A percentile compares a stretch with the other conserved stretches of the same genome.
phyloP scores from a whole-genome alignment of 768 basidiomycete species.

The Cubamyces lactineus region DNA sequence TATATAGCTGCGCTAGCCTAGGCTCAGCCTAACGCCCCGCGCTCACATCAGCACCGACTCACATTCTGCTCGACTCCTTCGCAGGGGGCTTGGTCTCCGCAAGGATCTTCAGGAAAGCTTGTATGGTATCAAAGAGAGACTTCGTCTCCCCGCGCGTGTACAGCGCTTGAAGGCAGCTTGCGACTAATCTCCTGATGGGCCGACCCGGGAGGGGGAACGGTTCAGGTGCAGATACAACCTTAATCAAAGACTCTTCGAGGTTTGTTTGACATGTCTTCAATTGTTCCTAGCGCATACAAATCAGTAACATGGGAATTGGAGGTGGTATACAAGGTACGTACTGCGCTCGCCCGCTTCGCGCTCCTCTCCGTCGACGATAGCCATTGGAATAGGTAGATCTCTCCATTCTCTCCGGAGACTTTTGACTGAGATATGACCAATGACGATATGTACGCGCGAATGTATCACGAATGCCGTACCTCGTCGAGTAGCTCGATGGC shows the following conservation, averaged over 20 bases:
- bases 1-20: constrained; percentile 76
- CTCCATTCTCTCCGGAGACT: constrained; percentile 72
- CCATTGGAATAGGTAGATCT: constrained; percentile 87
- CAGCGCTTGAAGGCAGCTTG: constrained; percentile 72
- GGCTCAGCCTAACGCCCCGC: background rate
- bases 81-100: constrained; percentile 70
- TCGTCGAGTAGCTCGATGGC: constrained; percentile 20
- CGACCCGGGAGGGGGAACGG: constrained; percentile 86
- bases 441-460: background rate
- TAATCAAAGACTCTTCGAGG: constrained; percentile 66
- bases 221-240: constrained; percentile 64
- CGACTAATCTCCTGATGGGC: constrained; percentile 76
- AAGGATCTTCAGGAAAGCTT: constrained; percentile 73
- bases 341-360: constrained; percentile 52
- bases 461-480: background rate
- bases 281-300: constrained; percentile 49
- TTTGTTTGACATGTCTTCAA: constrained; percentile 65
- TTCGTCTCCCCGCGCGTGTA: constrained; percentile 83
- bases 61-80: constrained; percentile 71
- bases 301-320: background rate
- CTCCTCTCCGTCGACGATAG: constrained; percentile 66
- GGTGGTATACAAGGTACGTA: constrained; percentile 40
- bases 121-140: constrained; percentile 85
- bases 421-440: constrained; percentile 50
- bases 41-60: constrained; percentile 33